Base-by-base conservation (phyloP, 2,329 filamentous ascomycete species). In the Colletotrichum higginsianum region DNA sequence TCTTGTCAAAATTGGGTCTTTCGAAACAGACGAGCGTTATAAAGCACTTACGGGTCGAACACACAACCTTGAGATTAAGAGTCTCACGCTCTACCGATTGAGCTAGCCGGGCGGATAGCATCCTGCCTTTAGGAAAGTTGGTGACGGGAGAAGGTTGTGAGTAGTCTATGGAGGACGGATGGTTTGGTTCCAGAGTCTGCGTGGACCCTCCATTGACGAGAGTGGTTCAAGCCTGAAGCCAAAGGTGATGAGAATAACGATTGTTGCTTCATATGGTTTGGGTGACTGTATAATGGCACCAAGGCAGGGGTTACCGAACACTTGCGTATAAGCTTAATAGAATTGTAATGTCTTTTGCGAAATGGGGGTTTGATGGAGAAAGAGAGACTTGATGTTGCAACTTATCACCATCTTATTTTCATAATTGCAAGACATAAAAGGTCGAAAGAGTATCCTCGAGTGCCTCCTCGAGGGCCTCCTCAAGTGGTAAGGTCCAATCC, bases 71-170 rank as follows among this genome's bases (percentile, higher is more conserved):
- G 84, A 87, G 86, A 86, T 87, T 88, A 88, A 88, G 90, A 91
- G 90, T 91, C 90, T 90, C 86, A 91, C 89, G 89, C 89, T 92
- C 90, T 92, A 91, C 88, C 88, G 87, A 90, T 90, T 90, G 88
- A 90, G 88, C 88, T 90, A 90, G 85, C 86, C 86, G 84, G 86
- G 86, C 86, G 65, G 49, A 69, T 42, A 23, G 65, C 49, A 60
- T 67, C 53, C 65, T 55, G 69, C 58, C 57, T 68, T 30, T 23
- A 42, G 46, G 16, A n/a, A 62, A 57, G 38, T 53, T 64, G 69
- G 44, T 6, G 35, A 15, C n/a, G 12, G 4, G 2, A 7, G 1
- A 3, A n/a, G 1, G 6, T 4, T 2, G 9, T n/a, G 13, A 58
- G 2, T 13, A 6, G 12, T 2, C 53, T 52, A 58, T 30, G 50